phyloP scores from a whole-genome alignment of 768 basidiomycete genomes.

The Russula sp. region DNA sequence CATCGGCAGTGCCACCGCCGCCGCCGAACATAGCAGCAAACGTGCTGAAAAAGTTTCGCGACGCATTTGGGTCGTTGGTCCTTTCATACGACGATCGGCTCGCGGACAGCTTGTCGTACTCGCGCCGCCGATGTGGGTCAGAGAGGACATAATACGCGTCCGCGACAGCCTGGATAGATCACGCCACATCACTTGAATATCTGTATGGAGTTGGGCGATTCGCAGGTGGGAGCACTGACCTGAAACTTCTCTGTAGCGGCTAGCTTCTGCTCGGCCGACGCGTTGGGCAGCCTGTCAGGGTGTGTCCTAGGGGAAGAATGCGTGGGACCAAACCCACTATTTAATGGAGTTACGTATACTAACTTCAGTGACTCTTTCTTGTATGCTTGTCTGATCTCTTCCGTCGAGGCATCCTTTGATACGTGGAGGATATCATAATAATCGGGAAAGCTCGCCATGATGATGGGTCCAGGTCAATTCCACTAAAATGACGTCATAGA shows the following conservation, averaged over 20 bases:
- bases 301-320: slow-evolving; percentile 56
- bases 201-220: not conserved
- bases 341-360: slow-evolving; percentile 10
- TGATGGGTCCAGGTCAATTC: not conserved
- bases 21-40: slow-evolving; percentile 66
- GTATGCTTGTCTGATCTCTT: slow-evolving; percentile 73
- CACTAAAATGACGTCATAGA: not conserved
- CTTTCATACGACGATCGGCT: slow-evolving; percentile 46
- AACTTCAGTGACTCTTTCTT: slow-evolving; percentile 74
- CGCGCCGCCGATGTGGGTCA: slow-evolving; percentile 61
- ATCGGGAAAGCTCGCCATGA: slow-evolving; percentile 73
- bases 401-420: slow-evolving; percentile 50
- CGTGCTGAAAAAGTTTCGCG: slow-evolving; percentile 67
- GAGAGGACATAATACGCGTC: slow-evolving; percentile 94
- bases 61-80: slow-evolving; percentile 59
- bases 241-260: slow-evolving; percentile 82
- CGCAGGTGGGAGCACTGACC: slow-evolving; percentile 34
- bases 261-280: slow-evolving; percentile 62
- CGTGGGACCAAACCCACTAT: slow-evolving; percentile 1
- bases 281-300: slow-evolving; percentile 76
- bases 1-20: slow-evolving; percentile 27
- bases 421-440: slow-evolving; percentile 65
- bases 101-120: slow-evolving; percentile 67
- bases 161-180: slow-evolving; percentile 58
- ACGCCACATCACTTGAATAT: not conserved